Base-by-base conservation (phyloP, 2,329 filamentous ascomycete species). In the Trichothecium roseum region DNA sequence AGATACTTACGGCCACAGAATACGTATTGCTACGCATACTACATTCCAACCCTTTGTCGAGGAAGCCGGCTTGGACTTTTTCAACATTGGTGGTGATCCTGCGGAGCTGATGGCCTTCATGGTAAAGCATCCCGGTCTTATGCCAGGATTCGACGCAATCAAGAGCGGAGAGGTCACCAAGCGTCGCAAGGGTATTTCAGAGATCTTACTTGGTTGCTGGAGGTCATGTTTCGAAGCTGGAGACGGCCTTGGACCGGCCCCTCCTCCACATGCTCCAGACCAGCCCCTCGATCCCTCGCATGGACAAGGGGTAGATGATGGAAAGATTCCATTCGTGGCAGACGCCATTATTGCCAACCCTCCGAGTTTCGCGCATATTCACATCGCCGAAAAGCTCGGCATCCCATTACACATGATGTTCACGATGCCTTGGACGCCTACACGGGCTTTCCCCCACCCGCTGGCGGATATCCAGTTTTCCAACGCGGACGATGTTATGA, bases 361-460 rank as follows among this genome's bases (percentile, higher is more conserved):
- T 3, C 82, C 82, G 0, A 83, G 78, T 46, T 86, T 85, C 56
- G 81, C 79, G 0, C 81, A 86, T 47, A 66, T 86, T 3, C 82
- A 87, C 48, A 72, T 80, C 39, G 82, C 82, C 1, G 80, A 87
- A 55, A 83, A 81, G 54, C 57, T 86, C 47, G 81, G 80, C 1
- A 76, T 86, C 33, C 82, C 82, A 0, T 51, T 86, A 8, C 82
- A 87, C 47, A 75, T 94, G 56, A 93, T 94, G 83, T 94, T 94
- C 59, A 94, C 87, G 73, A 94, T 94, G 85, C 87, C 87, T 0
- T 94, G 85, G 81, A 84, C 84, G 2, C 81, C 86, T 0, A 94
- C 87, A 1, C 78, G 84, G 51, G 74, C 81, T 0, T 94, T 94
- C 45, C 84, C 85, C 1, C 87, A 94, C 48, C 87, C 87, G 0